Evolutionary conservation across 352 stramenopile species (phyloP).

Genomic region (Phytophthora constricta): DNA sequence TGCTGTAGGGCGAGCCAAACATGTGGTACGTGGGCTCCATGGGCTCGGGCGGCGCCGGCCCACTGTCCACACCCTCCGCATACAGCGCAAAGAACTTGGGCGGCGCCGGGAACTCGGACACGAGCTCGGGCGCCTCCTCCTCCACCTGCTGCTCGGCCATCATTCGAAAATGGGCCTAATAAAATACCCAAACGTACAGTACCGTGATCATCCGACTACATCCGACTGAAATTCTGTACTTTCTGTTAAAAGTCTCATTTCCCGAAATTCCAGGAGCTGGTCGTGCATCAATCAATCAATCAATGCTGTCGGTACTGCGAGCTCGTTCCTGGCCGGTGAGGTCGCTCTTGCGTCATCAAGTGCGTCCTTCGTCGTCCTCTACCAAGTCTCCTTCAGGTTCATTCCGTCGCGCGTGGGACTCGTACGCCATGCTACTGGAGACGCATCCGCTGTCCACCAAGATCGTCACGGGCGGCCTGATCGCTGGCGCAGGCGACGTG

Average conservation of each 20-base stretch:
- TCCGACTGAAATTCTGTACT: too few relatives aligned
- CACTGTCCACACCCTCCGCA: constrained; percentile 50
- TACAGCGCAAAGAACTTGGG: constrained; percentile 84
- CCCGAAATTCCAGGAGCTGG: too few relatives aligned
- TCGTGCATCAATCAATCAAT: too few relatives aligned
- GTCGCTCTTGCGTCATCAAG: not conserved
- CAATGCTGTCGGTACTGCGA: constrained; percentile 45
- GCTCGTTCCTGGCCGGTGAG: constrained; percentile 8
- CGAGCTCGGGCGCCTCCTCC: constrained; percentile 75
- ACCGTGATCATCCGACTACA: too few relatives aligned
- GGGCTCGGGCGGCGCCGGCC: constrained; percentile 65
- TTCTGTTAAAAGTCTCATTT: too few relatives aligned
- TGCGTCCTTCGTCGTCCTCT: constrained; percentile 14
- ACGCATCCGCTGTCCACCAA: constrained; percentile 71
- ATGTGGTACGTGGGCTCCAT: constrained; percentile 88
- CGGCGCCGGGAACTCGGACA: constrained; percentile 83
- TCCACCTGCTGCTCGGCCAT: constrained; percentile 35
- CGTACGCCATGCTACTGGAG: constrained; percentile 64
- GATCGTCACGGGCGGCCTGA: constrained; percentile 62
- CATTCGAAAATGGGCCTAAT: constrained; percentile 1
- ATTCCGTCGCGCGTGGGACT: constrained; percentile 52
- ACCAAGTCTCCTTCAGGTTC: constrained; percentile 14
- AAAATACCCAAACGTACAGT: too few relatives aligned
- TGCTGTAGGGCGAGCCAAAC: constrained; percentile 87
- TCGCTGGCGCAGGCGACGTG: constrained; percentile 73